Evolutionary conservation across 2,329 filamentous ascomycete genomes (phyloP), one percentile per base, ranked within the genome.

Genomic region (Rachicladosporium sp.): DNA sequence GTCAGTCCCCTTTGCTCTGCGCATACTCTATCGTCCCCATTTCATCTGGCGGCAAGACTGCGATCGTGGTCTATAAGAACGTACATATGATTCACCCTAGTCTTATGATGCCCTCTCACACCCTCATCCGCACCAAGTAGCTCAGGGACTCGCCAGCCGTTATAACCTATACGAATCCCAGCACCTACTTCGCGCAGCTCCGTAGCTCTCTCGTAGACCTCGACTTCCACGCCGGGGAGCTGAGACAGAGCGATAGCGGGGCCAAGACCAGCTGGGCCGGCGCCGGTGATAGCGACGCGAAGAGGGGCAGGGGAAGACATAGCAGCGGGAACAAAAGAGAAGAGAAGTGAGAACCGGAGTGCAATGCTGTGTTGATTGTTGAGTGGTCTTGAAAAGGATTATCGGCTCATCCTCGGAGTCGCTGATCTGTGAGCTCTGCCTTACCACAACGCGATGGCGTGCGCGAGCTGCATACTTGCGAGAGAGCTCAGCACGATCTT

Each of bases 141-240:
- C 34, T 65, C 64, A 10, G 71, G 50, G 4, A 69, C 62, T 33
- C 59, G 66, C 68, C 67, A 71, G 10, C 61, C 61, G 47, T 70
- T 69, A 6, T 60, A 53, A 1, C 61, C 60, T 10, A 70, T 63
- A 34, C 58, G 62, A 40, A 71, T 68, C 0, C 67, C 68, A 1
- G 67, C 67, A 1, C 68, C 67, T 4, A 68, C 61, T 46, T 71
- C 67, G 27, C 65, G 53, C n/a, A 70, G 49, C 11, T 63, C 53
- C 4, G 45, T 55, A 1, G 65, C 65, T 41, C 68, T 60, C 42
- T 71, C 68, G 37, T 67, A 71, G 1, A 70, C 46, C 0, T 51
- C 59, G 3, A 67, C 59, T n/a, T 64, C 49, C 6, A 70, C 51
- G 30, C 65, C 60, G 0, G 63, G 58, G 2, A 68, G 47, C 31